Base-by-base conservation (phyloP, 768 basidiomycete genomes). In the Boletus reticulatus region DNA sequence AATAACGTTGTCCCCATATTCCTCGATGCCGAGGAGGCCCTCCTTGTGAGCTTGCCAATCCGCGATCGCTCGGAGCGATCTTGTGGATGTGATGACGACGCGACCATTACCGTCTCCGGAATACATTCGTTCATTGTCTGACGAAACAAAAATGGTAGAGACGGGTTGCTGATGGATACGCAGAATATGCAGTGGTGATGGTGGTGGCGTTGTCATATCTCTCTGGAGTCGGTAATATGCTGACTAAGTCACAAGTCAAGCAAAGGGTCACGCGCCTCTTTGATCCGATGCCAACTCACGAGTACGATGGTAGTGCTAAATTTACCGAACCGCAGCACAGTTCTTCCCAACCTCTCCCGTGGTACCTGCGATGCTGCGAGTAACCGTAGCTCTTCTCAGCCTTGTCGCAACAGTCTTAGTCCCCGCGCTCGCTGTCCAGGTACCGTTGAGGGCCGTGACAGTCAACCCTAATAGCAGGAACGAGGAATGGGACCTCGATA, bases 91-190 rank as follows among this genome's bases (percentile, higher is more conserved):
- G 53, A 90, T 73, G 5, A 85, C 80, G 22, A 94, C 84, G n/a
- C 74, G 80, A 4, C 96, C 96, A 17, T 84, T 80, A 6, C 79
- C 74, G 63, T 98, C 96, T 4, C 88, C 94, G 8, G 95, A 92
- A 72, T 93, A 95, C 6, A 98, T 73, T 17, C 90, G 76, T 58
- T 89, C 83, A 65, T 93, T 92, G 67, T 89, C 83, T 4, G 75
- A 60, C 1, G 92, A 91, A 63, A 93, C 74, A 43, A 72, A 76
- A 36, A 95, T 52, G 0, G 81, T 73, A 51, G 74, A 81, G 50
- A 96, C 71, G 16, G 87, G 80, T 5, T 83, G 75, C 0, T 78
- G 74, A 66, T 98, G 95, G 3, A 80, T 75, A 12, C 95, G 86
- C 27, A 97, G 75, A 20, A 92, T 74, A 61, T 94, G 90, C 5